Evolutionary conservation across 768 basidiomycete species (phyloP), one percentile per base, ranked within the genome.

Genomic region (Butyriboletus loyo): DNA sequence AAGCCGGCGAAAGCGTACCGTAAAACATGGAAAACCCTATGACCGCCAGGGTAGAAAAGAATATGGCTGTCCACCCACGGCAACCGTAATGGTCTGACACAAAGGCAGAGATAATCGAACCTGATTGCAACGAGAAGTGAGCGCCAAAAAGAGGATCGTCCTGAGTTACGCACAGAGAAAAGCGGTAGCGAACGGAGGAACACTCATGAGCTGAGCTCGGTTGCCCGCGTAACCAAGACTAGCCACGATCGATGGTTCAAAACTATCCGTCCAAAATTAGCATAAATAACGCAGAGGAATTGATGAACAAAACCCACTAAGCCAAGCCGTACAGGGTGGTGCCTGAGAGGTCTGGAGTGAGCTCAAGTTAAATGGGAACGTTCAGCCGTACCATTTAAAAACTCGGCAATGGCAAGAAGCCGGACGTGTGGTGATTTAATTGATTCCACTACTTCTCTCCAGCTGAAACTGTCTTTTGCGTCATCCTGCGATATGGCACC

Each of bases 191-290:
- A 78, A 84, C 4, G 82, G 82, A 14, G 73, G 75, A 2, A 86
- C 85, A 13, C 78, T 83, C 75, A 84, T 80, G 2, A 87, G 72
- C 61, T 87, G 84, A 11, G 82, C 79, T 22, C 72, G 65, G 31
- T 78, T 72, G 0, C 77, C 74, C 2, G 75, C 75, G 63, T 77
- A 85, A 19, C 85, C 85, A 3, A 87, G 75, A 15, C 75, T 72
- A 28, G 79, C 72, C 10, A 91, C 80, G 66, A 92, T 87, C 6
- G 85, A 84, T 7, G 89, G 88, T 8, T 82, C 72, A 68, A 92
- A 90, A 58, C 87, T 82, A 41, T 48, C 54, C 37, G 71, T 59
- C 43, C 31, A 49, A 38, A 6, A 47, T 49, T 15, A 36, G 78
- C 71, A 17, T 74, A 17, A 32, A 71, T 43, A 74, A 25, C n/a